Evolutionary conservation across 352 stramenopile genomes (phyloP).

Genomic region (Phytophthora cryptogea): DNA sequence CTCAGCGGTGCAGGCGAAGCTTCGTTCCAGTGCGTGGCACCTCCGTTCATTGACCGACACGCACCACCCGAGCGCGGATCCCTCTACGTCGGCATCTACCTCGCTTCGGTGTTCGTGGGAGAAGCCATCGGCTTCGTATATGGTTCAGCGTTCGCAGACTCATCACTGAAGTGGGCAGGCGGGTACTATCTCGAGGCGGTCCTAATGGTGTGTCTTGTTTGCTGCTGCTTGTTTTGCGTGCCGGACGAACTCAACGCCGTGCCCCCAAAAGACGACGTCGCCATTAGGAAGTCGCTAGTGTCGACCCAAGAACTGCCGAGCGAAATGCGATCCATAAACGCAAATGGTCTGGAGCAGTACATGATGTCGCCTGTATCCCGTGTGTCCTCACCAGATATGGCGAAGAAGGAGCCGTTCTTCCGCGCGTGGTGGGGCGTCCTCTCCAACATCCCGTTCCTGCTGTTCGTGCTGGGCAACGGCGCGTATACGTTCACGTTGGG

Average conservation of each 20-base stretch:
- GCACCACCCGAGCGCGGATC: conserved; percentile 50
- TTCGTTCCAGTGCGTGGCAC: conserved; percentile 82
- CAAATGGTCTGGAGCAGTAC: conserved; percentile 2
- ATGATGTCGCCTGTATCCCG: conserved; percentile 14
- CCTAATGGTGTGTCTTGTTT: conserved; percentile 62
- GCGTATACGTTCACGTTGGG: conserved; percentile 80
- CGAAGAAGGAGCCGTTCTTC: conserved; percentile 27
- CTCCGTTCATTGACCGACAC: conserved; percentile 87
- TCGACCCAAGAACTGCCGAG: conserved; percentile 22
- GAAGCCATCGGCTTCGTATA: conserved; percentile 81
- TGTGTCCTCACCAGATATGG: conserved; percentile 8
- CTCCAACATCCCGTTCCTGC: conserved; percentile 58
- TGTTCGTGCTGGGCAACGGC: conserved; percentile 62
- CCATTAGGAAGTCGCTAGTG: conserved; percentile 14
- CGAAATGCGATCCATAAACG: conserved; percentile 22
- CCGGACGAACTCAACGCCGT: conserved; percentile 38
- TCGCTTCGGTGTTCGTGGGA: conserved; percentile 79
- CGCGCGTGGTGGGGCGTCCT: conserved; percentile 42
- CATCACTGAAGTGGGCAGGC: conserved; percentile 53
- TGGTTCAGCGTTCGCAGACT: conserved; percentile 50
- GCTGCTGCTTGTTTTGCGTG: conserved; percentile 52
- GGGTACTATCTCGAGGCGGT: conserved; percentile 83
- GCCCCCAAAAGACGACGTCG: conserved; percentile 24
- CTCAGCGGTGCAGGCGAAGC: conserved; percentile 82
- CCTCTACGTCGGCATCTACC: conserved; percentile 87